A percentile compares a stretch with the other conserved stretches of the same genome.
Conservation (phyloP, 768 basidiomycete genomes). For the Mycena belliarum region DNA sequence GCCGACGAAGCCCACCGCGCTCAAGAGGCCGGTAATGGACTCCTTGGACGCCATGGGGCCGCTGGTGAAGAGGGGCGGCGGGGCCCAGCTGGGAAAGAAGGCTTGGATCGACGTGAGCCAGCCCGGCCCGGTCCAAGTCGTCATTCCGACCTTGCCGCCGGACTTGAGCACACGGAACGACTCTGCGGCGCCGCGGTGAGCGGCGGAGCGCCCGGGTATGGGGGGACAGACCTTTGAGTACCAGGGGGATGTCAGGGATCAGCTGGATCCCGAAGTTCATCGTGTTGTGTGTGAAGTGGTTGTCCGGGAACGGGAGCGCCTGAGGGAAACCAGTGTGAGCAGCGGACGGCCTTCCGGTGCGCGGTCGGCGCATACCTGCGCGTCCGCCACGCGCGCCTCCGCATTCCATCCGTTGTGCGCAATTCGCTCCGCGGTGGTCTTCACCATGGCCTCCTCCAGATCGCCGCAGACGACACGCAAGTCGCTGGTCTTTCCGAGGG, state of each 20-base stretch:
- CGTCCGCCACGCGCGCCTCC: constrained; percentile 7
- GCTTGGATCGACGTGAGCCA: constrained; percentile 5
- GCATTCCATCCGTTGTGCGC: constrained; percentile 11
- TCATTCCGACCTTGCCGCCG: constrained; percentile 3
- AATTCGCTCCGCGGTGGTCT: background rate
- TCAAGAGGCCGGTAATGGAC: background rate
- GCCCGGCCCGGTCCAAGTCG: constrained; percentile 1
- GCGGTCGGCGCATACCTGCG: constrained; percentile 14
- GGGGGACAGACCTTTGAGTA: constrained; percentile 13
- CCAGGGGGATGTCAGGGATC: constrained; percentile 5
- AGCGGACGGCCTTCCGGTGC: no score
- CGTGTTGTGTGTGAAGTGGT: constrained; percentile 13
- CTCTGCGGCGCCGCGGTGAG: no score
- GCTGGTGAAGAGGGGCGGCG: constrained; percentile 5
- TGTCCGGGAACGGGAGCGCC: constrained; percentile 2
- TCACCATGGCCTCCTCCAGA: constrained; percentile 6
- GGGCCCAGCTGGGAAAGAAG: background rate
- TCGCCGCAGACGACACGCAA: constrained; percentile 8
- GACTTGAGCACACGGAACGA: constrained; percentile 9
- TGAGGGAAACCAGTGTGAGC: background rate
- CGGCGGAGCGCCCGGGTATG: background rate
- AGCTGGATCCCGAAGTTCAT: constrained; percentile 15
- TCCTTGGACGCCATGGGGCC: background rate
- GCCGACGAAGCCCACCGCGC: background rate
- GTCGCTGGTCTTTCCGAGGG: no score